phyloP scores from a whole-genome alignment of 345 rosid genomes.

The Pugionium cornutum region DNA sequence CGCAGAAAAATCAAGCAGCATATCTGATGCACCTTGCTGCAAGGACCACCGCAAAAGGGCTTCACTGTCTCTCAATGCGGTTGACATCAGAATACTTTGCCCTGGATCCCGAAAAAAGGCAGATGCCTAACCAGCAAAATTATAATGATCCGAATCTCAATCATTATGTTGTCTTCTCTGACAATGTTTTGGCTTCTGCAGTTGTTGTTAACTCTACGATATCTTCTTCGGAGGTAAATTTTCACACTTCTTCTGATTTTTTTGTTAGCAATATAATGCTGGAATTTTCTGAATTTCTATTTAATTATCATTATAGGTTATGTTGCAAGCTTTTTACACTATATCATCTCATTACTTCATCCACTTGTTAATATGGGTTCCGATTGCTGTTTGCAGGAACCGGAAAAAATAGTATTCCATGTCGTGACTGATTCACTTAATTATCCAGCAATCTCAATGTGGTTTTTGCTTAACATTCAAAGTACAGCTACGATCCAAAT shows the following conservation, averaged over 20 bases:
- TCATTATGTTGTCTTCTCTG: conserved; percentile 86
- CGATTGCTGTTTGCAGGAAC: conserved; percentile 51
- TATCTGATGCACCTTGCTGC: conserved; percentile 86
- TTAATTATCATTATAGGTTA: background rate
- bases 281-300: background rate
- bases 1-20: conserved; percentile 64
- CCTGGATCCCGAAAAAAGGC: conserved; percentile 65
- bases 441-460: conserved; percentile 82
- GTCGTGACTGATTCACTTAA: conserved; percentile 84
- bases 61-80: conserved; percentile 89
- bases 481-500: conserved; percentile 65
- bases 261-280: background rate
- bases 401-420: conserved; percentile 75
- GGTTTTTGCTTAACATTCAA: conserved; percentile 78
- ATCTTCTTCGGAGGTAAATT: conserved; percentile 63
- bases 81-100: conserved; percentile 76
- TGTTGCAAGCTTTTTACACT: conserved; percentile 9
- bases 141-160: conserved; percentile 53
- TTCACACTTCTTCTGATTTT: background rate
- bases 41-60: conserved; percentile 87
- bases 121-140: conserved; percentile 61
- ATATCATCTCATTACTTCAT: conserved; percentile 6
- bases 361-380: conserved; percentile 27
- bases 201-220: conserved; percentile 85
- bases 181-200: conserved; percentile 82